A percentile compares a stretch with the other conserved stretches of the same genome.
These are phyloP conservation scores for Cetraspora pellucida DNA, from an alignment of 192 early-diverging fungal genomes.

Conservation along the genomic window DNA sequence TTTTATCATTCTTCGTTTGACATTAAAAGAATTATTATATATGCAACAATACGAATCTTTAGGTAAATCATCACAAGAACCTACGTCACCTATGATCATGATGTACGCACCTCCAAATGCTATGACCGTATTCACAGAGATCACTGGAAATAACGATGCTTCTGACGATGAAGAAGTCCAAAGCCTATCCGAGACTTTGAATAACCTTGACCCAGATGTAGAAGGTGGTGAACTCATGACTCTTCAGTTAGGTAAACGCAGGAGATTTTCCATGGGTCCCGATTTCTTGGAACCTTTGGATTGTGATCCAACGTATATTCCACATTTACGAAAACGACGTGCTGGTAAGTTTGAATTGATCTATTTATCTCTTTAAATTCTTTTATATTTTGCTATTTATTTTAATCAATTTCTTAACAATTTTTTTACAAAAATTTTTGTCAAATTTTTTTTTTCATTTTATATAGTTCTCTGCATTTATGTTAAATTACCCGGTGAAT, in stretches of 20 bases:
- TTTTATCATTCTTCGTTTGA: not conserved
- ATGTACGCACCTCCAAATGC: conserved; percentile 37
- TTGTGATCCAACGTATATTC: conserved; percentile 67
- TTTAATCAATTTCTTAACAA: not conserved
- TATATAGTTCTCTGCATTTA: conserved; percentile 58
- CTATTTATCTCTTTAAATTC: not conserved
- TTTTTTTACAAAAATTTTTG: no score
- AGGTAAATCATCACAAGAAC: conserved; percentile 32
- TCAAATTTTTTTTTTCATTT: no score
- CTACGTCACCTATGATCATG: conserved; percentile 33
- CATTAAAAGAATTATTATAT: not conserved
- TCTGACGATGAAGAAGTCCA: conserved; percentile 22
- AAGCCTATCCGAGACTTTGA: conserved; percentile 19
- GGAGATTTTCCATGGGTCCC: conserved; percentile 39
- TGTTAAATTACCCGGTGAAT: conserved; percentile 55
- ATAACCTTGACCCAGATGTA: conserved; percentile 35
- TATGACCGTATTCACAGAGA: conserved; percentile 39
- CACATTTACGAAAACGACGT: conserved; percentile 43
- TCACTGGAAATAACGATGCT: conserved; percentile 22
- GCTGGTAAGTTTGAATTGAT: conserved; percentile 42
- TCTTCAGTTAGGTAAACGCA: conserved; percentile 43
- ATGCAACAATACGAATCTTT: not conserved
- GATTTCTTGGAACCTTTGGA: conserved; percentile 51
- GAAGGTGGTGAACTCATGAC: conserved; percentile 34
- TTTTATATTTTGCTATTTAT: not conserved